Evolutionary conservation across 495 filamentous ascomycete species (phyloP).

Genomic region (Penicillium riverlandense): DNA sequence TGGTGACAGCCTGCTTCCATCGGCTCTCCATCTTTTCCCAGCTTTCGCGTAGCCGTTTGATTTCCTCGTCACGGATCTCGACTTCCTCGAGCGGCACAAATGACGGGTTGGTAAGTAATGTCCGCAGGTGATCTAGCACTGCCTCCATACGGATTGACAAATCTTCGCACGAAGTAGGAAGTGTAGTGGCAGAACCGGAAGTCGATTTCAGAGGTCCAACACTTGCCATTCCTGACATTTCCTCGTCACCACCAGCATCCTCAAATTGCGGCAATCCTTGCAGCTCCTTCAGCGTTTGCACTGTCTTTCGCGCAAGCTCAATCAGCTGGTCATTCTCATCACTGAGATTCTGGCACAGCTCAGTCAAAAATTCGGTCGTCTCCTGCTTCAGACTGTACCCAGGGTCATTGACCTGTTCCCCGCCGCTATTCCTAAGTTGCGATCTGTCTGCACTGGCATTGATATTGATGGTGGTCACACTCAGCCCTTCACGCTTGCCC

Average conservation of each 20-base stretch:
- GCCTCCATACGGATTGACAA: conserved; percentile 64
- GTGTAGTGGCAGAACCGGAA: conserved; percentile 26
- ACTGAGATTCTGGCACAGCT: conserved; percentile 78
- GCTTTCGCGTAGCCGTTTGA: conserved; percentile 67
- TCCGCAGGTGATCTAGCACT: conserved; percentile 72
- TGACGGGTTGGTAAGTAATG: conserved; percentile 83
- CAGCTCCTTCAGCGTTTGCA: conserved; percentile 67
- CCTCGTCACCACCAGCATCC: conserved; percentile 25
- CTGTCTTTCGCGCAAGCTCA: conserved; percentile 60
- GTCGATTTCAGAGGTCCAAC: conserved; percentile 24
- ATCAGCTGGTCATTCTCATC: conserved; percentile 90
- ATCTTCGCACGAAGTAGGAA: conserved; percentile 59
- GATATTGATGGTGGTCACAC: conserved; percentile 44
- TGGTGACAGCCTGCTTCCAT: conserved; percentile 79
- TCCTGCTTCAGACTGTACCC: conserved; percentile 74
- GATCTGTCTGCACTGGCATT: conserved; percentile 31
- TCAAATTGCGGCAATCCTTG: conserved; percentile 60
- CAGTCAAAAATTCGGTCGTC: conserved; percentile 86
- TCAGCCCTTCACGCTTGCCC: conserved; percentile 42
- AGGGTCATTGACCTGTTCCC: conserved; percentile 46
- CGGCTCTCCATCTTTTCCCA: conserved; percentile 88
- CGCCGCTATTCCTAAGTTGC: conserved; percentile 19
- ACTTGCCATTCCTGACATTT: conserved; percentile 29
- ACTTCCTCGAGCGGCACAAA: conserved; percentile 97
- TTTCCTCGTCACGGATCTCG: conserved; percentile 83